Base-by-base conservation (phyloP, 768 basidiomycete genomes). In the Coprinellus aureogranulatus region DNA sequence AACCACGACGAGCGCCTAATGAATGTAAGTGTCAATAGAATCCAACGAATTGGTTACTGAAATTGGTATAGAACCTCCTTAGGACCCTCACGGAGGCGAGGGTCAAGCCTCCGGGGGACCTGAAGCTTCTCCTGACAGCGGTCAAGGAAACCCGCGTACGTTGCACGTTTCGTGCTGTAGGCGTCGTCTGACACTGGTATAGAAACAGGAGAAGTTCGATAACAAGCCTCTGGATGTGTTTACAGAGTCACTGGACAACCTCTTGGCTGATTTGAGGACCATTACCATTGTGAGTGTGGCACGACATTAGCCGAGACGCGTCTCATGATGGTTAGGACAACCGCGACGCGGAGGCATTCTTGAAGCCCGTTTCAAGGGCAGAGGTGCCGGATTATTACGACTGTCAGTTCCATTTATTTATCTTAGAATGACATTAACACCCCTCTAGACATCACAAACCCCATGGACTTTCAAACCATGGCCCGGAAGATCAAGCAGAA, bases 401-500 rank as follows among this genome's bases (percentile, higher is more conserved):
- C 46, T 83, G 96, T 93, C 61, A 58, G 88, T 75, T 12, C 42
- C 47, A n/a, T 41, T 4, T 28, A 28, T 56, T 47, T 54, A 31
- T 25, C 54, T 52, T 45, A 34, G 1, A 42, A 31, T 45, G 40
- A 55, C 20, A 53, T 31, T 48, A 51, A 57, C 64, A 34, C 62
- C 44, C 48, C 58, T 50, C 11, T 66, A 98, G 97, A 96, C 63
- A 97, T 99, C 70, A 75, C 87, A 55, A 86, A 86, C 61, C 94
- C 97, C 4, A 99, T 99, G 97, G 97, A 99, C 76, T 79, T 98
- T 44, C 86, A 87, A 60, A 90, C 94, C 0, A 90, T 99, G 83
- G 80, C 88, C 52, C 93, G 87, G 81, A 95, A 95, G 73, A 89
- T 98, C 68, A 98, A 97, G 76, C 77, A 82, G 58, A 92, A 90